These are phyloP conservation scores for Laetiporus sulphureus DNA, from an alignment of 1,284 basidiomycete species.

Conservation along the genomic window DNA sequence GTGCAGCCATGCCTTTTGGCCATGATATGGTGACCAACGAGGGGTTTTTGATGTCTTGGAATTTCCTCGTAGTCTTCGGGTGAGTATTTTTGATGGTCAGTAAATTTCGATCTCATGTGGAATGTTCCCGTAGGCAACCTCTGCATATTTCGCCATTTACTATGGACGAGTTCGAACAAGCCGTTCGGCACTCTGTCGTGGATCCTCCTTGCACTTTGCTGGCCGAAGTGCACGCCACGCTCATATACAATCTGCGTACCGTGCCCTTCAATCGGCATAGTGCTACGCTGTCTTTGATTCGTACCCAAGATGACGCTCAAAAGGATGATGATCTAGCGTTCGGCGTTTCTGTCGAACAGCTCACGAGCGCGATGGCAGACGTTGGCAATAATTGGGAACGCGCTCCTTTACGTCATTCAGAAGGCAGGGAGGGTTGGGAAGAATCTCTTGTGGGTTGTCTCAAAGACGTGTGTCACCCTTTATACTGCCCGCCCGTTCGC, in stretches of 20 bases:
- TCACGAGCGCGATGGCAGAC: conserved; percentile 60
- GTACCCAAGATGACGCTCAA: conserved; percentile 39
- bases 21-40: conserved; percentile 71
- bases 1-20: conserved; percentile 67
- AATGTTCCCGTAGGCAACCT: conserved; percentile 54
- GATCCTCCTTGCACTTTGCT: conserved; percentile 76
- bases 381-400: conserved; percentile 79
- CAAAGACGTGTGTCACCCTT: conserved; percentile 64
- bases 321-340: conserved; percentile 31
- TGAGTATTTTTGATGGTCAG: conserved; percentile 32
- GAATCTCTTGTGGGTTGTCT: conserved; percentile 81
- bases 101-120: background rate
- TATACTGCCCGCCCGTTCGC: conserved; percentile 8
- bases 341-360: conserved; percentile 51
- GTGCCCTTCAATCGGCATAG: conserved; percentile 64
- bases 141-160: conserved; percentile 88
- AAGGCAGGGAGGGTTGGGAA: conserved; percentile 78
- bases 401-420: conserved; percentile 56
- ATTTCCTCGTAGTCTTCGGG: conserved; percentile 90
- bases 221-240: conserved; percentile 82
- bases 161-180: conserved; percentile 89
- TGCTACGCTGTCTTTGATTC: conserved; percentile 59
- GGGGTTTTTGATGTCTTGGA: conserved; percentile 84
- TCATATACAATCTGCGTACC: conserved; percentile 87
- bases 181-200: conserved; percentile 69